Evolutionary conservation across 352 stramenopile genomes (phyloP).

Genomic region (Phytophthora sp.): DNA sequence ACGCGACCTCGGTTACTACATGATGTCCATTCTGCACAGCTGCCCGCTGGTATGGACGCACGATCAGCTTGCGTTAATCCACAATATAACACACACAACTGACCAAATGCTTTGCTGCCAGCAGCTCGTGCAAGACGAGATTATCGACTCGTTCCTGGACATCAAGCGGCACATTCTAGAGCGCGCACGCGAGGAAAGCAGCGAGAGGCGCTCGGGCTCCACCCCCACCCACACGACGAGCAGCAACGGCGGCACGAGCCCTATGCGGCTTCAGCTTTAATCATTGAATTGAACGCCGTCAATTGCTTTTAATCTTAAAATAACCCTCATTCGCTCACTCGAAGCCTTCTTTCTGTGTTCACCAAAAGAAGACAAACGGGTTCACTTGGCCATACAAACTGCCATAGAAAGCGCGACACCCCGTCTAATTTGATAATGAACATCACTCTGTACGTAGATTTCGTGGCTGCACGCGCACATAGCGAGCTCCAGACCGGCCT

Average conservation of each 20-base stretch:
- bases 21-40: conserved; percentile 85
- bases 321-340: conserved; percentile 1
- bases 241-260: conserved; percentile 27
- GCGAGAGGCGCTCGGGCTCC: conserved; percentile 31
- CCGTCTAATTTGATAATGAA: conserved; percentile 40
- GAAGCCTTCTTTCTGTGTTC: conserved; percentile 16
- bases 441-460: conserved; percentile 49
- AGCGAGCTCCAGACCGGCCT: conserved; percentile 32
- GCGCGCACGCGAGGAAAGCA: conserved; percentile 57
- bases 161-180: conserved; percentile 87
- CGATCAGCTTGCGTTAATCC: background rate
- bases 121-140: conserved; percentile 85
- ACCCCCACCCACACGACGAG: conserved; percentile 31
- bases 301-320: conserved; percentile 19
- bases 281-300: conserved; percentile 1
- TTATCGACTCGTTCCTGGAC: conserved; percentile 89
- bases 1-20: conserved; percentile 87
- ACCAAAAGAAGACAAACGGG: conserved; percentile 6
- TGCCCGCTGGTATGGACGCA: conserved; percentile 58
- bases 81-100: background rate
- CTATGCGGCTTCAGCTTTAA: conserved; percentile 29
- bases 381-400: conserved; percentile 17
- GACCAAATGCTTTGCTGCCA: background rate
- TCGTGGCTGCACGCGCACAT: conserved; percentile 42
- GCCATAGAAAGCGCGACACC: conserved; percentile 14